phyloP scores from a whole-genome alignment of 2,329 filamentous ascomycete species.

The Alternaria sp. region DNA sequence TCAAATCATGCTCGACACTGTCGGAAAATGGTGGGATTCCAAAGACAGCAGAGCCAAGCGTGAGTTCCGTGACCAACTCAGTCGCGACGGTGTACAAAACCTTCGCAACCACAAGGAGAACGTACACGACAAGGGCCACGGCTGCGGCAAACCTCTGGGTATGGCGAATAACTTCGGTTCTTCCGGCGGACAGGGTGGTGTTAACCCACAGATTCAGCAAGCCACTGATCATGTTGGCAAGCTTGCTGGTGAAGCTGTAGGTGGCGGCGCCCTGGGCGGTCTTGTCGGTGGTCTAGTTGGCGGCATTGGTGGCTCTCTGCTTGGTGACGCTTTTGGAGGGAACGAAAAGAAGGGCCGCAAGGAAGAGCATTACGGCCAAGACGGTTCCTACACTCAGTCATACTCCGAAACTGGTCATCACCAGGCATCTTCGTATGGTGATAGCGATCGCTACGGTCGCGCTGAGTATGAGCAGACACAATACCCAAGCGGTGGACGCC shows the following conservation, averaged over 20 bases:
- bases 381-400: conserved; percentile 69
- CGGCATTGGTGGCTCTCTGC: conserved; percentile 66
- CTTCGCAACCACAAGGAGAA: conserved; percentile 89
- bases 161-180: conserved; percentile 70
- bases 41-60: conserved; percentile 70
- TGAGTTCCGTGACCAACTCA: conserved; percentile 77
- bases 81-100: conserved; percentile 77
- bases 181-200: conserved; percentile 56
- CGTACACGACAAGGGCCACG: conserved; percentile 83
- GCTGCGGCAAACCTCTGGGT: conserved; percentile 80
- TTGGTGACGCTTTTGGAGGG: conserved; percentile 67
- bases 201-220: conserved; percentile 48
- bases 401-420: conserved; percentile 70
- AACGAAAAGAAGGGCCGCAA: conserved; percentile 64
- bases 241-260: conserved; percentile 67
- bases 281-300: conserved; percentile 74
- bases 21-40: conserved; percentile 83
- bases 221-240: conserved; percentile 56
- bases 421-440: conserved; percentile 41
- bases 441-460: conserved; percentile 65
- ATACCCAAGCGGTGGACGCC: conserved; percentile 65
- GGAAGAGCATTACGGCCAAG: conserved; percentile 63
- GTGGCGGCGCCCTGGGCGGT: conserved; percentile 72
- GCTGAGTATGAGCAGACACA: conserved; percentile 68
- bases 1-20: conserved; percentile 77